A percentile compares a stretch with the other conserved stretches of the same genome.
Evolutionary conservation across 1,284 basidiomycete genomes (phyloP).

Genomic region (Macrocystidia cucumis): DNA sequence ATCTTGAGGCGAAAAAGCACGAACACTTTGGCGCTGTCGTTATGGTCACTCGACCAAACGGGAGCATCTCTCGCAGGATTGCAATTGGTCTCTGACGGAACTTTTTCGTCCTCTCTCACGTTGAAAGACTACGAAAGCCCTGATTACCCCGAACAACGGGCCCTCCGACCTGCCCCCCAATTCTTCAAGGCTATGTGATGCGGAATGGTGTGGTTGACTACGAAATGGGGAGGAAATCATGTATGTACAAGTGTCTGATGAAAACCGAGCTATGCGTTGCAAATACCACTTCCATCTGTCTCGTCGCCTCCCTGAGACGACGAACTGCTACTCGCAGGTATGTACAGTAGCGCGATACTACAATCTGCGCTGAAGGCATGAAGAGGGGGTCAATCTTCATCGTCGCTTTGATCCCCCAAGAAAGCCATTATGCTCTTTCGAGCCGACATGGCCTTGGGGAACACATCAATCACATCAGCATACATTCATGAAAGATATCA

Average conservation of each 20-base stretch:
- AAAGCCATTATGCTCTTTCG: slow-evolving; percentile 63
- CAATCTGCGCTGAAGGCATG: neutral
- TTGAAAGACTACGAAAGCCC: slow-evolving; percentile 29
- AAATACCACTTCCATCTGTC: too few relatives aligned
- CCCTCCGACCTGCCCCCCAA: slow-evolving; percentile 15
- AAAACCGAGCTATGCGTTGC: neutral
- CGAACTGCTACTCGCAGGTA: too few relatives aligned
- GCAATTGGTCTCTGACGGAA: slow-evolving; percentile 32
- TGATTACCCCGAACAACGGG: slow-evolving; percentile 23
- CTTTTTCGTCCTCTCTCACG: slow-evolving; percentile 26
- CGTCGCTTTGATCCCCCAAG: slow-evolving; percentile 58
- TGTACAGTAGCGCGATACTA: too few relatives aligned
- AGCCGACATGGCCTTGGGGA: slow-evolving; percentile 34
- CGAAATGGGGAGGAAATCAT: neutral
- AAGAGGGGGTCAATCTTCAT: slow-evolving; percentile 15
- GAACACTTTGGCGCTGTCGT: slow-evolving; percentile 37
- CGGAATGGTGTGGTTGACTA: neutral
- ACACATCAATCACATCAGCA: neutral
- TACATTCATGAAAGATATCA: slow-evolving; percentile 4
- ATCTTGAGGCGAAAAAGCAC: slow-evolving; percentile 29
- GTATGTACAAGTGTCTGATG: neutral
- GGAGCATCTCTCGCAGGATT: slow-evolving; percentile 35
- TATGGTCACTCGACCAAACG: slow-evolving; percentile 36
- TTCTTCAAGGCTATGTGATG: slow-evolving; percentile 17
- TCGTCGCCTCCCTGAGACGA: too few relatives aligned